phyloP scores from a whole-genome alignment of 2,329 filamentous ascomycete genomes.

The Trichoderma sp. region DNA sequence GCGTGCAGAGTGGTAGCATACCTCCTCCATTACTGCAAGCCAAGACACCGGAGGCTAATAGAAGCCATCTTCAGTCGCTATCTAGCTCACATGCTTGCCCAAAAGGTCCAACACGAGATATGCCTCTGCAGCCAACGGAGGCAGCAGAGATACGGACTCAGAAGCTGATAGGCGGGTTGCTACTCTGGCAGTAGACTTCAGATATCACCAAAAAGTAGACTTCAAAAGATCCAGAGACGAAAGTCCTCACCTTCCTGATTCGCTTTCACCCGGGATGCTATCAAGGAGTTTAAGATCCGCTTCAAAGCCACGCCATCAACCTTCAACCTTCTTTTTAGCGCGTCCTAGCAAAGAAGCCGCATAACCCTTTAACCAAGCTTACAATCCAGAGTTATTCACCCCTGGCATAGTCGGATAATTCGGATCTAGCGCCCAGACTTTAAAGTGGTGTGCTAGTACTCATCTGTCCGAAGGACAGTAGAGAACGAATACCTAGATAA shows the following conservation, averaged over 20 bases:
- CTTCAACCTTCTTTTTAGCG: background rate
- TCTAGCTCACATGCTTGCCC: background rate
- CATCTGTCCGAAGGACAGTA: background rate
- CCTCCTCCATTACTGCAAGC: background rate
- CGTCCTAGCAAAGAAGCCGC: background rate
- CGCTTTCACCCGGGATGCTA: slow-evolving; percentile 5
- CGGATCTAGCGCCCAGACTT: slow-evolving; percentile 16
- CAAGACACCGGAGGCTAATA: background rate
- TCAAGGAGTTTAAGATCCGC: slow-evolving; percentile 1
- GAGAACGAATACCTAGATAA: too few species aligned
- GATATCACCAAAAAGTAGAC: background rate
- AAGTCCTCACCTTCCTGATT: slow-evolving; percentile 22
- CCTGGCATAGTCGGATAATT: slow-evolving; percentile 15
- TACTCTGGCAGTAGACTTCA: background rate
- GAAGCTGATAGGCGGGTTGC: background rate
- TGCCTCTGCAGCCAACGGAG: background rate
- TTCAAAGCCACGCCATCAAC: background rate
- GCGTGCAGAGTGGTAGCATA: background rate
- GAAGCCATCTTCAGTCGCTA: background rate
- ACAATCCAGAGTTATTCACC: slow-evolving; percentile 7
- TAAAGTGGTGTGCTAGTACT: background rate
- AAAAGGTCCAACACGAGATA: background rate
- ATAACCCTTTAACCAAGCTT: slow-evolving; percentile 2
- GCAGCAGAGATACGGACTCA: background rate
- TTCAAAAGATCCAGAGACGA: slow-evolving; percentile 3